phyloP scores from a whole-genome alignment of 2,329 filamentous ascomycete species.

The Sporothrix pallida region DNA sequence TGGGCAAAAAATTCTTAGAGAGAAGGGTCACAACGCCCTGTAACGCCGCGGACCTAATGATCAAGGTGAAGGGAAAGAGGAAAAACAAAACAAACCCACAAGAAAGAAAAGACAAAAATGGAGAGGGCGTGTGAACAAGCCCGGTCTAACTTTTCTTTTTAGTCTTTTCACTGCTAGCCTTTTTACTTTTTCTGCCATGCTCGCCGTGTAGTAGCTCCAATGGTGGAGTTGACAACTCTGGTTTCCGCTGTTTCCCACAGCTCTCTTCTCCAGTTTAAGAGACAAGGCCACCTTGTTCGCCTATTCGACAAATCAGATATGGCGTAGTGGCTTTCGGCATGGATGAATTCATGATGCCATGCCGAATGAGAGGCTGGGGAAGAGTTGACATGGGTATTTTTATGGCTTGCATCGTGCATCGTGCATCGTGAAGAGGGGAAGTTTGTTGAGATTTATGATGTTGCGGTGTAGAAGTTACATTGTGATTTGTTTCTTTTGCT shows the following conservation, averaged over 20 bases:
- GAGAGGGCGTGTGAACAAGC: not conserved
- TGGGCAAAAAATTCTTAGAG: not conserved
- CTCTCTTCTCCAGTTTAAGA: not conserved
- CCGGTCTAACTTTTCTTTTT: not conserved
- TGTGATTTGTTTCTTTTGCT: not conserved
- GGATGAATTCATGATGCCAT: conserved; percentile 22
- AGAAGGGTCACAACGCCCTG: not conserved
- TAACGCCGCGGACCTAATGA: not conserved
- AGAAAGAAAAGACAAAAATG: not conserved
- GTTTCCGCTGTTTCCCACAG: not conserved
- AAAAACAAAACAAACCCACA: not conserved
- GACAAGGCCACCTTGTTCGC: conserved; percentile 2
- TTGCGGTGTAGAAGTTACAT: not conserved
- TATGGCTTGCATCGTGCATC: not conserved
- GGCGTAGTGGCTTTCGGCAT: conserved; percentile 8
- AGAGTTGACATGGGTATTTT: not conserved
- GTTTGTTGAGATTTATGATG: not conserved
- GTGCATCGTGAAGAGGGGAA: not conserved
- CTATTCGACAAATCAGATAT: conserved; percentile 19
- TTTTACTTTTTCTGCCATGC: not conserved
- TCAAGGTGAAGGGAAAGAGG: not conserved
- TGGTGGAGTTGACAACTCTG: conserved; percentile 14
- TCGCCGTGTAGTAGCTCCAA: not conserved
- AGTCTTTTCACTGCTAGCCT: too few relatives aligned
- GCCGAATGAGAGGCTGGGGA: conserved; percentile 7